Evolutionary conservation across 306 rosid genomes (phyloP).

Genomic region (Arachis stenosperma): DNA sequence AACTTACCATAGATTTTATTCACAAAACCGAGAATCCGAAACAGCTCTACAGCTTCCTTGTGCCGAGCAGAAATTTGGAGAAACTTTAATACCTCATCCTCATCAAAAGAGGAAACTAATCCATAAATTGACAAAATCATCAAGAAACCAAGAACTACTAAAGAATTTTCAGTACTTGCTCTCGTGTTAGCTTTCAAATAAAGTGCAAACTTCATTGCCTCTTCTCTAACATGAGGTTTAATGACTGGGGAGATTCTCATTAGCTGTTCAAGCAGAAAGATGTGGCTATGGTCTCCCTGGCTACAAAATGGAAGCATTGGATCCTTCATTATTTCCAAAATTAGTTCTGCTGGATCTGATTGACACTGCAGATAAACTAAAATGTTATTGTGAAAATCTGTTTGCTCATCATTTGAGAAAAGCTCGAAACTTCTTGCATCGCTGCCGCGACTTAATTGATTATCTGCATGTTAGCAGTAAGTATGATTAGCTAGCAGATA

Average conservation of each 20-base stretch:
- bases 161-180: slow-evolving; percentile 35
- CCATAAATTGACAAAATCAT: slow-evolving; percentile 46
- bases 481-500: neutral
- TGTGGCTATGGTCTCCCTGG: slow-evolving; percentile 27
- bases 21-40: slow-evolving; percentile 39
- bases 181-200: slow-evolving; percentile 45
- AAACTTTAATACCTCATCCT: slow-evolving; percentile 49
- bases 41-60: slow-evolving; percentile 47
- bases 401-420: slow-evolving; percentile 29
- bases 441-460: slow-evolving; percentile 29
- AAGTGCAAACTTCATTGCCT: slow-evolving; percentile 51
- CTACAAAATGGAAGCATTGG: slow-evolving; percentile 34
- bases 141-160: slow-evolving; percentile 50
- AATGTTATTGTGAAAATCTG: slow-evolving; percentile 33
- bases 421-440: slow-evolving; percentile 36
- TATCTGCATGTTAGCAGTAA: slow-evolving; percentile 26
- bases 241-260: slow-evolving; percentile 43
- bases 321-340: slow-evolving; percentile 48
- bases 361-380: slow-evolving; percentile 36
- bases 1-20: slow-evolving; percentile 47
- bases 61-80: slow-evolving; percentile 43
- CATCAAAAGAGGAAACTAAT: neutral
- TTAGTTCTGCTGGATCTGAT: slow-evolving; percentile 52
- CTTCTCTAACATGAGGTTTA: slow-evolving; percentile 38
- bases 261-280: slow-evolving; percentile 40